These are phyloP conservation scores for Phytophthora sojae DNA, from an alignment of 352 stramenopile species.

Conservation along the genomic window DNA sequence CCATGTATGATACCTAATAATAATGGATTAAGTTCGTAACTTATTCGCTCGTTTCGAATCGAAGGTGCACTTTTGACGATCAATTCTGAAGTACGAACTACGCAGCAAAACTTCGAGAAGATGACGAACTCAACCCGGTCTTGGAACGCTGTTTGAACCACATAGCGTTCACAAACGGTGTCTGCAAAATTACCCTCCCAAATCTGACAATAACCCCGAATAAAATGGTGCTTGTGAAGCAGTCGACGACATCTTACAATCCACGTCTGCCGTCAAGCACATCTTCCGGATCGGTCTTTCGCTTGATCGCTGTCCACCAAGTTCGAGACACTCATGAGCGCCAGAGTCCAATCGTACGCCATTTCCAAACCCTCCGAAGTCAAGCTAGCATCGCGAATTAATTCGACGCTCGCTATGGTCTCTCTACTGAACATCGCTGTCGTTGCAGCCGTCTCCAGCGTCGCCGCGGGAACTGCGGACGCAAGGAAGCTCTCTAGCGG, in stretches of 20 bases:
- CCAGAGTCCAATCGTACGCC: conserved; percentile 6
- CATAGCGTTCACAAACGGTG: background rate
- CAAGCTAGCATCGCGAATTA: conserved; percentile 7
- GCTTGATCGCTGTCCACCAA: conserved; percentile 9
- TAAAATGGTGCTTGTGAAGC: background rate
- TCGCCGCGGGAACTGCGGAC: background rate
- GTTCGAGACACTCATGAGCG: background rate
- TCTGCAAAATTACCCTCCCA: too few relatives aligned
- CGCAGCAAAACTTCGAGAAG: background rate
- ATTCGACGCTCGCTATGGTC: conserved; percentile 14
- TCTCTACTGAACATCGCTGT: conserved; percentile 3
- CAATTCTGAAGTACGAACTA: background rate
- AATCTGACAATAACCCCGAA: background rate
- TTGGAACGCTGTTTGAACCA: background rate
- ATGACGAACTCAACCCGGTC: background rate
- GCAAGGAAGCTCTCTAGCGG: conserved; percentile 31
- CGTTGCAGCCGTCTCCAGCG: background rate
- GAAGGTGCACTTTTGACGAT: too few relatives aligned
- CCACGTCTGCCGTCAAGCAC: conserved; percentile 4
- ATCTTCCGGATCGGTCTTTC: conserved; percentile 24
- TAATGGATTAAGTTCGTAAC: too few relatives aligned
- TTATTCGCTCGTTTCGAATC: too few relatives aligned
- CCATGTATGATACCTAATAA: too few relatives aligned
- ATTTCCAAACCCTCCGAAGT: conserved; percentile 16
- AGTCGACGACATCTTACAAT: conserved; percentile 14